Evolutionary conservation across 331 rosid species (phyloP).

Genomic region (Acacia pycnantha): DNA sequence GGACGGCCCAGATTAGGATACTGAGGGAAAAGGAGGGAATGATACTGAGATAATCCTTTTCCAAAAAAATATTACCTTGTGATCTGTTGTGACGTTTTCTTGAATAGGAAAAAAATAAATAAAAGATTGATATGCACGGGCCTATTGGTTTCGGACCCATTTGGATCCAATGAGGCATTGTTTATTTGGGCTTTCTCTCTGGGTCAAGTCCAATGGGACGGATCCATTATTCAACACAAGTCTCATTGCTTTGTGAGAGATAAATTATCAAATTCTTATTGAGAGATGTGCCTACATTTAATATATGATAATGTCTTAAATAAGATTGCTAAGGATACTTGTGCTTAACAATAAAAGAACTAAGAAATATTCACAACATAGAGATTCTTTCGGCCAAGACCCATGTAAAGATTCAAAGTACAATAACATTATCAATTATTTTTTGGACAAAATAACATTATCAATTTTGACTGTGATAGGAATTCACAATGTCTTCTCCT

Average conservation of each 20-base stretch:
- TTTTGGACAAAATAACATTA: too few relatives aligned
- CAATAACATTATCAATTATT: not conserved
- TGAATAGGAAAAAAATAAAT: not conserved
- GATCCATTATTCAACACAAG: not conserved
- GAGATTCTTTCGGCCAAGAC: not conserved
- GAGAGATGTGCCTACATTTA: too few relatives aligned
- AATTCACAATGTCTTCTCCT: too few relatives aligned
- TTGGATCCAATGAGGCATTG: not conserved
- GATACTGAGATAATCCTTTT: too few relatives aligned
- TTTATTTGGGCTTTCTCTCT: not conserved
- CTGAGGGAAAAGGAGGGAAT: too few relatives aligned
- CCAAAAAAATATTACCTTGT: not conserved
- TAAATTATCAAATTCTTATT: too few relatives aligned
- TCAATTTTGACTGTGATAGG: not conserved
- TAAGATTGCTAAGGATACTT: too few relatives aligned
- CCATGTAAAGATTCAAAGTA: not conserved
- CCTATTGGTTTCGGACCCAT: not conserved
- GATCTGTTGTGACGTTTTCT: not conserved
- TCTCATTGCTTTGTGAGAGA: not conserved
- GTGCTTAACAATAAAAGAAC: too few relatives aligned
- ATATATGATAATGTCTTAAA: too few relatives aligned
- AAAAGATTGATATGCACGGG: not conserved
- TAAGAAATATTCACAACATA: not conserved
- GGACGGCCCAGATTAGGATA: too few relatives aligned
- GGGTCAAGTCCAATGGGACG: not conserved